phyloP scores from a whole-genome alignment of 2,329 filamentous ascomycete species.

The Graphilbum fragrans region DNA sequence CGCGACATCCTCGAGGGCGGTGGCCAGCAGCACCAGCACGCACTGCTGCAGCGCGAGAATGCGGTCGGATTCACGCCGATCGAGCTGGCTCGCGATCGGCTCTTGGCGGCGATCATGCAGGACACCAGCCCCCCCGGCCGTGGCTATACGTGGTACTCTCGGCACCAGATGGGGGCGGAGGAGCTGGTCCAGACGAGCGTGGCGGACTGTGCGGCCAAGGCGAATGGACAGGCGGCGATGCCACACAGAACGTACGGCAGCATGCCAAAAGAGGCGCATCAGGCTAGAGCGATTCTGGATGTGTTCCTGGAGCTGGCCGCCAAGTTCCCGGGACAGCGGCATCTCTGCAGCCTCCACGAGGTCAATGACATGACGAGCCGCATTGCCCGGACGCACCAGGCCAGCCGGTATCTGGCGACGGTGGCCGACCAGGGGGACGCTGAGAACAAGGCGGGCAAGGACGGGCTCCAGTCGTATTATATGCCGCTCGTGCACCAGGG shows the following conservation, averaged over 20 bases:
- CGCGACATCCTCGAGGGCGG: conserved; percentile 39
- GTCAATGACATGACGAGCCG: conserved; percentile 29
- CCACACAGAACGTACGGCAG: too few species aligned
- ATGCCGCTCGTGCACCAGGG: too few species aligned
- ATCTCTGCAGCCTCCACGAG: conserved; percentile 41
- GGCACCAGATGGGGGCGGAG: background rate
- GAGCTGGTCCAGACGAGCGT: conserved; percentile 7
- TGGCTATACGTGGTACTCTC: too few species aligned
- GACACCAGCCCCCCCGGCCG: too few species aligned
- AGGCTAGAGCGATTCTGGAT: background rate
- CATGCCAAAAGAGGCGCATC: background rate
- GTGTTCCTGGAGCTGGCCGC: conserved; percentile 1
- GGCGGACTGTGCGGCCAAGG: background rate
- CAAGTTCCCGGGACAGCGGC: conserved; percentile 20
- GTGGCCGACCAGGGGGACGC: too few species aligned
- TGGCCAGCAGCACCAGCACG: conserved; percentile 24
- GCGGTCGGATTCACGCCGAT: conserved; percentile 62
- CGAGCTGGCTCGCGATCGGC: conserved; percentile 50
- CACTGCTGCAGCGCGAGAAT: conserved; percentile 58
- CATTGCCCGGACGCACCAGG: conserved; percentile 9
- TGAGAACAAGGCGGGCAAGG: too few species aligned
- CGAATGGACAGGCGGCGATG: too few species aligned
- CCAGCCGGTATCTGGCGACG: background rate
- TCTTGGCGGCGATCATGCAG: conserved; percentile 26
- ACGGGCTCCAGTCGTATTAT: too few species aligned